Evolutionary conservation across 2,329 filamentous ascomycete genomes (phyloP).

Genomic region (Aspergillus ruber): DNA sequence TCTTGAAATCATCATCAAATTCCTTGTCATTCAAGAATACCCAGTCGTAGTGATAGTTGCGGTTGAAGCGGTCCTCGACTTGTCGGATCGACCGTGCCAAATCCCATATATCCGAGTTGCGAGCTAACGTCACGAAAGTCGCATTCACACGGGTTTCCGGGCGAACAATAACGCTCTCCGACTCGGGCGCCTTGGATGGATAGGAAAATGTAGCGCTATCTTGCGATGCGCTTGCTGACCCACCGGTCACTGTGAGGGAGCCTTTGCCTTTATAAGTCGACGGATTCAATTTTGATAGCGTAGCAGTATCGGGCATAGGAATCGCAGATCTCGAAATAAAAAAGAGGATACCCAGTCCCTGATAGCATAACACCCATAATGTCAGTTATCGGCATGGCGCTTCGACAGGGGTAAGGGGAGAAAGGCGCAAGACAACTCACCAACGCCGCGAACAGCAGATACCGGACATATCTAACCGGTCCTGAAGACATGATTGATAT

Average conservation of each 20-base stretch:
- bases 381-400: conserved; percentile 10
- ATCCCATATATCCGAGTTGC: conserved; percentile 93
- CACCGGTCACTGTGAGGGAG: conserved; percentile 3
- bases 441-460: conserved; percentile 74
- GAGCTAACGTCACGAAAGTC: conserved; percentile 91
- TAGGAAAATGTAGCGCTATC: conserved; percentile 17
- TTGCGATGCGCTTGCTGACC: conserved; percentile 7
- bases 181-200: conserved; percentile 8
- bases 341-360: conserved; percentile 68
- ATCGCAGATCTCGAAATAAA: conserved; percentile 65
- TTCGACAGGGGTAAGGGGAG: not conserved
- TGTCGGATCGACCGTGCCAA: conserved; percentile 93
- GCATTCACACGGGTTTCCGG: conserved; percentile 78
- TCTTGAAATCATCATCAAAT: conserved; percentile 90
- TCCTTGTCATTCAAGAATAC: conserved; percentile 96
- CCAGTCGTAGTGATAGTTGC: conserved; percentile 96
- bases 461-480: conserved; percentile 45
- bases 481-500: conserved; percentile 27
- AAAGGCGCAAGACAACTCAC: conserved; percentile 49
- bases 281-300: conserved; percentile 15
- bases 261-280: conserved; percentile 20
- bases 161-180: conserved; percentile 42
- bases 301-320: conserved; percentile 25
- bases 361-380: not conserved
- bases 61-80: conserved; percentile 96